A percentile compares a stretch with the other conserved stretches of the same genome.
Conservation (phyloP, 169 alveolate genomes). For the Toxoplasma gondii region DNA sequence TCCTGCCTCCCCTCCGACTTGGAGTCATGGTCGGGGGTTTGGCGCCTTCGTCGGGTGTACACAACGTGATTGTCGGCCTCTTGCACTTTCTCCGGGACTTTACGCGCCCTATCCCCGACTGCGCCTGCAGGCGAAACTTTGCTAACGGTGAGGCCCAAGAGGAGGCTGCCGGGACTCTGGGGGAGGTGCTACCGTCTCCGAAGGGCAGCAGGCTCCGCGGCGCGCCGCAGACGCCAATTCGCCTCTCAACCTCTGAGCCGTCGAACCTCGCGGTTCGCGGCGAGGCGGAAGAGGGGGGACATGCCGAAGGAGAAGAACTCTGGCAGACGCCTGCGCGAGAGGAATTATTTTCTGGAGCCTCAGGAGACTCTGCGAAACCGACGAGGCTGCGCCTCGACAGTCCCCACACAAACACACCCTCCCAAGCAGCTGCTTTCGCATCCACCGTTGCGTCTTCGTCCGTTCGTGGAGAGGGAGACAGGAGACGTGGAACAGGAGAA, state of each 20-base stretch:
- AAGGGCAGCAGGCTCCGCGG: not conserved
- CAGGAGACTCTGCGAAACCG: too few relatives aligned
- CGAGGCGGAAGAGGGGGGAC: too few relatives aligned
- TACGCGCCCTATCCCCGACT: slow-evolving; percentile 55
- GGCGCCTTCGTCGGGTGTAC: slow-evolving; percentile 88
- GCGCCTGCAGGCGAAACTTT: not conserved
- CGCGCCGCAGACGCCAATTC: not conserved
- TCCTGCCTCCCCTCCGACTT: slow-evolving; percentile 63
- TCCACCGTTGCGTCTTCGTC: too few relatives aligned
- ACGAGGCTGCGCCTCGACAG: too few relatives aligned
- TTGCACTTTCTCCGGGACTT: slow-evolving; percentile 78
- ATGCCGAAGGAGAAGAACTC: not conserved
- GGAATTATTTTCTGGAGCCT: not conserved
- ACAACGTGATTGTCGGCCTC: slow-evolving; percentile 86
- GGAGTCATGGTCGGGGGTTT: slow-evolving; percentile 88
- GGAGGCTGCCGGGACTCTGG: not conserved
- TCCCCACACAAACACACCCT: too few relatives aligned
- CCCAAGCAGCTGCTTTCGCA: too few relatives aligned
- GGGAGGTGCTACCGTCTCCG: not conserved
- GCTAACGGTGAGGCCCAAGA: not conserved
- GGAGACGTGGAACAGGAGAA: too few relatives aligned
- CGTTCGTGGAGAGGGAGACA: too few relatives aligned
- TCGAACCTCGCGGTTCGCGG: not conserved
- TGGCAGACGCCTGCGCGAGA: not conserved
- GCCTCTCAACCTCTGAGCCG: not conserved